These are phyloP conservation scores for Erodium moschatum DNA, from an alignment of 441 rosid genomes.

Conservation along the genomic window DNA sequence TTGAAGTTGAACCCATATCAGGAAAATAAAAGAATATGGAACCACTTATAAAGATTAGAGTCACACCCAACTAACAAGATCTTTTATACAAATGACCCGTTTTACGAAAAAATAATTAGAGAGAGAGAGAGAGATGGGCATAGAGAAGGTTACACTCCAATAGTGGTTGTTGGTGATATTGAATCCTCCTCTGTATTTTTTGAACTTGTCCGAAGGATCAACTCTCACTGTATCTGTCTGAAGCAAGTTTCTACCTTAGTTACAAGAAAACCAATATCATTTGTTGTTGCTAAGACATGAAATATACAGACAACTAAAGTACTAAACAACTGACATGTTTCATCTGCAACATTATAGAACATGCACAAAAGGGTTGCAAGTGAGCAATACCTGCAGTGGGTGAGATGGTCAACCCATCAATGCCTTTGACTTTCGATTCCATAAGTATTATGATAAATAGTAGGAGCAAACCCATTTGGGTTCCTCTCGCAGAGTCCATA, in stretches of 20 bases:
- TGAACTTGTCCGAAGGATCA: slow-evolving; percentile 45
- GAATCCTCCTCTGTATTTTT: slow-evolving; percentile 61
- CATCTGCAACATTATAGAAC: neutral
- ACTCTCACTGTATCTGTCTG: slow-evolving; percentile 39
- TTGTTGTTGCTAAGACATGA: neutral
- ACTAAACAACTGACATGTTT: no score
- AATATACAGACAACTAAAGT: no score
- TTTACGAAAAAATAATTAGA: no score
- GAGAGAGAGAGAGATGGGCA: no score
- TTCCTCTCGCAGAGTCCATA: no score
- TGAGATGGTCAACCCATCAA: neutral
- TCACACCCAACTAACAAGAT: no score
- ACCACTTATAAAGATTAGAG: no score
- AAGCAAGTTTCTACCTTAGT: slow-evolving; percentile 14
- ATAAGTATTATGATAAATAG: neutral
- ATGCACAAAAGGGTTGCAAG: neutral
- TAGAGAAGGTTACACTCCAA: slow-evolving; percentile 50
- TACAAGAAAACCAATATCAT: neutral
- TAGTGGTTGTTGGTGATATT: slow-evolving; percentile 60
- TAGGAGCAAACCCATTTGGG: no score
- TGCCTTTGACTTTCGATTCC: neutral
- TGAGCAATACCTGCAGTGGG: neutral
- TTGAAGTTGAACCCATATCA: no score
- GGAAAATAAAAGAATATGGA: no score
- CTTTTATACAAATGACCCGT: no score